Evolutionary conservation across 495 filamentous ascomycete species (phyloP), one percentile per base, ranked within the genome.

Genomic region (Hypomontagnella submonticulosa): DNA sequence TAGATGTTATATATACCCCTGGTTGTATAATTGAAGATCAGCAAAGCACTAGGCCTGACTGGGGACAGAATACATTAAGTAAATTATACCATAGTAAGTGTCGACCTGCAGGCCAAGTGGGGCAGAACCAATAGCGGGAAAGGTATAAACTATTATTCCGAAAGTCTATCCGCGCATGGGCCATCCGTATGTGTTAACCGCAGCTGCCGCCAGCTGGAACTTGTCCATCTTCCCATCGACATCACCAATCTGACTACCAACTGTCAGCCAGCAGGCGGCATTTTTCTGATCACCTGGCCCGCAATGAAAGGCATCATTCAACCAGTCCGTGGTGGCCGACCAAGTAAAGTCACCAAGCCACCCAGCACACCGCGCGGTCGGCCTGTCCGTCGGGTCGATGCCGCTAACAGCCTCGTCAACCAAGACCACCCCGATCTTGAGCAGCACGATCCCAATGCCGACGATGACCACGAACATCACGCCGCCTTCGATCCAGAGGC

Each of bases 271-370:
- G 71, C 71, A 72, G 71, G 69, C 71, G 56, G 13, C 8, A 19
- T 42, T 64, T 49, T 57, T 15, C 52, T 51, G 55, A 62, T 66
- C 62, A 66, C 57, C 59, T 68, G 65, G 46, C 42, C 60, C 43
- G n/a, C 37, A 13, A 74, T 74, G 71, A 74, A 74, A 52, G 67
- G 73, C 59, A 62, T 76, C 60, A 66, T 73, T 48, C 71, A 70
- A 63, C 49, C 72, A 40, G 65, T 52, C 63, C 77, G 77, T 51
- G 75, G 79, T 73, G 75, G 79, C 73, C 73, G 78, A 44, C 71
- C 76, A 19, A 75, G 55, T 71, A 80, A 79, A 69, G 73, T 81
- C 64, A 73, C 75, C 56, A 82, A 81, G 69, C 64, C 75, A 30
- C 23, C 48, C 15, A 44, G 16, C 16, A 38, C 62, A 5, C 54